Conservation (phyloP, 2,329 filamentous ascomycete species). For the Penicillium palitans region DNA sequence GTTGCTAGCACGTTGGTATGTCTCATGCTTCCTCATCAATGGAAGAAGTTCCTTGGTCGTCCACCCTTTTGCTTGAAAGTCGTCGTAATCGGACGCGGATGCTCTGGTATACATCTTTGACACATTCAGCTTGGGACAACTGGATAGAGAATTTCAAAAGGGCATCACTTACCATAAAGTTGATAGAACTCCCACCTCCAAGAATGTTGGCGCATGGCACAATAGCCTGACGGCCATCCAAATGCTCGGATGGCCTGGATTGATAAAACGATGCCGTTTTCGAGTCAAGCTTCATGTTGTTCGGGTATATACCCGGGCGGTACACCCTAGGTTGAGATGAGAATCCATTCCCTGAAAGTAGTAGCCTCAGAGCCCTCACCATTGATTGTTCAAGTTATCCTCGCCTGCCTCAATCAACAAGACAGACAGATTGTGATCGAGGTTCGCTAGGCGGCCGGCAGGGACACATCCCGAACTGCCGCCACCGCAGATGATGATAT, state of each 20-base stretch:
- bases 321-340: slow-evolving; percentile 56
- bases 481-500: slow-evolving; percentile 77
- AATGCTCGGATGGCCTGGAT: slow-evolving; percentile 70
- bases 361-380: slow-evolving; percentile 34
- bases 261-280: slow-evolving; percentile 82
- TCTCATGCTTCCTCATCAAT: slow-evolving; percentile 79
- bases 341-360: neutral
- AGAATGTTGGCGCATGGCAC: slow-evolving; percentile 74
- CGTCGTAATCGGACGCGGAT: slow-evolving; percentile 72
- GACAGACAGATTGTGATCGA: slow-evolving; percentile 72
- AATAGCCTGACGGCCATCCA: slow-evolving; percentile 68
- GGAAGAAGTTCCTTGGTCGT: slow-evolving; percentile 72
- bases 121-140: neutral
- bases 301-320: slow-evolving; percentile 73
- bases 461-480: slow-evolving; percentile 57
- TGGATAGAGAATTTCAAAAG: neutral
- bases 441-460: slow-evolving; percentile 62
- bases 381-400: slow-evolving; percentile 75
- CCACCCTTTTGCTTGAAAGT: slow-evolving; percentile 80
- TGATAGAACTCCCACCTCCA: slow-evolving; percentile 72
- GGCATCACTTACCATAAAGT: slow-evolving; percentile 65
- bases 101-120: slow-evolving; percentile 69
- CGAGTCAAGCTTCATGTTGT: slow-evolving; percentile 76
- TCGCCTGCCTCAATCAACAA: slow-evolving; percentile 71
- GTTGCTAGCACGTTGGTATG: slow-evolving; percentile 66